Percentiles rank a stretch among this genome's conserved stretches.
These are phyloP conservation scores for Ustanciosporium gigantosporum DNA, from an alignment of 1,284 basidiomycete species.

Conservation along the genomic window DNA sequence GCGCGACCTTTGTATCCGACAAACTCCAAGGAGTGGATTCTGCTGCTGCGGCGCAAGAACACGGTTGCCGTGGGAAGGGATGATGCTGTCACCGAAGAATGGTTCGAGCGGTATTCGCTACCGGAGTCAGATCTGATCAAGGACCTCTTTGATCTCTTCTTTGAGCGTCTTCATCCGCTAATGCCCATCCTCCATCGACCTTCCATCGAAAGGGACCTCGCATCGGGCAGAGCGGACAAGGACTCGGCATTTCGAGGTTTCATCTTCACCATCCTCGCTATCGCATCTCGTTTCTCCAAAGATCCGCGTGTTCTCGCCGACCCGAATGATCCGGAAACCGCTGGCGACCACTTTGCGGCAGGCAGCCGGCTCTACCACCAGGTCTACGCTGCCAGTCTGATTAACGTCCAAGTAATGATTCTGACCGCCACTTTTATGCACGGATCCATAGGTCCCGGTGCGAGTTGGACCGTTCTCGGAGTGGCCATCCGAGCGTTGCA, in stretches of 20 bases:
- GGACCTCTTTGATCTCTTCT: conserved; percentile 42
- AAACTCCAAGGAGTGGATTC: conserved; percentile 54
- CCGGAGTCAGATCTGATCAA: conserved; percentile 38
- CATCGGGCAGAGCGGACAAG: conserved; percentile 36
- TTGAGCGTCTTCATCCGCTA: conserved; percentile 43
- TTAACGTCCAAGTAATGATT: conserved; percentile 54
- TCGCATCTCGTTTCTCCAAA: conserved; percentile 47
- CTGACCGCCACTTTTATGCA: conserved; percentile 50
- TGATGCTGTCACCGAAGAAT: conserved; percentile 42
- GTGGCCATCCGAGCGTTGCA: conserved; percentile 48
- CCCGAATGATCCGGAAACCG: conserved; percentile 36
- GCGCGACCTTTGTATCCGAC: conserved; percentile 37
- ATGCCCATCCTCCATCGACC: conserved; percentile 52
- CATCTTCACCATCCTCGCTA: conserved; percentile 51
- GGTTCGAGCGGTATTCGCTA: conserved; percentile 47
- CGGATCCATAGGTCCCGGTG: conserved; percentile 44
- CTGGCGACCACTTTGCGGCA: conserved; percentile 52
- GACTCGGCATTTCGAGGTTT: conserved; percentile 52
- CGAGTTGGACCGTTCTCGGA: conserved; percentile 51
- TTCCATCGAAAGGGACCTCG: conserved; percentile 40
- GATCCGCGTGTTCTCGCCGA: conserved; percentile 44
- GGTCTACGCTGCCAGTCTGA: conserved; percentile 48
- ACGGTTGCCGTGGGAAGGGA: conserved; percentile 50
- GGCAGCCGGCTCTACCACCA: conserved; percentile 53
- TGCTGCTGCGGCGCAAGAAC: conserved; percentile 46